Conservation (phyloP, 176 grass and related monocot genomes). For the Saccharum spontaneum region DNA sequence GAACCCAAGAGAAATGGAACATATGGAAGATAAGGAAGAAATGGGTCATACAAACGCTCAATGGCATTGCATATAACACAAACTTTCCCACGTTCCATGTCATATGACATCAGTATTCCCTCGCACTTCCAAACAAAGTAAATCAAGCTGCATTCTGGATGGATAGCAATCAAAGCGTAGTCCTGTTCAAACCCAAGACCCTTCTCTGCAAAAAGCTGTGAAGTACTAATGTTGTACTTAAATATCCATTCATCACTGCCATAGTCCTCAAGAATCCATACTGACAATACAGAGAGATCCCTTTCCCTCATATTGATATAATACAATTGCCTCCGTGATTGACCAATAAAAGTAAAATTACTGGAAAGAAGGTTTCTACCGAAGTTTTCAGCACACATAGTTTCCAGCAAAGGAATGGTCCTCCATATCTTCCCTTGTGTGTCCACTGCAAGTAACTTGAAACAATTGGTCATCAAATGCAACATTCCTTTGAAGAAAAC, state of each 20-base stretch:
- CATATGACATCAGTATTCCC: background rate
- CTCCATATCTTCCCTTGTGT: conserved; percentile 14
- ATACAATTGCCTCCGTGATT: background rate
- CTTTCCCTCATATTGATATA: background rate
- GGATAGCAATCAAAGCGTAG: background rate
- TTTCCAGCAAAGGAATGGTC: conserved; percentile 10
- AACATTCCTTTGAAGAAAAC: conserved; percentile 1
- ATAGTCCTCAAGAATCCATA: conserved; percentile 12
- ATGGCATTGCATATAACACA: background rate
- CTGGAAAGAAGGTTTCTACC: background rate
- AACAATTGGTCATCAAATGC: background rate
- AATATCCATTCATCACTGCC: conserved; percentile 9
- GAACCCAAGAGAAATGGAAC: background rate
- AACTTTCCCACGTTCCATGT: background rate
- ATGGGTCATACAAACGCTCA: background rate
- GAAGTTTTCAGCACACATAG: background rate
- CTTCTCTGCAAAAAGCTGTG: background rate
- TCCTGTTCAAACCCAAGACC: background rate
- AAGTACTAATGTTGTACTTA: conserved; percentile 4
- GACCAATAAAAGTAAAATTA: conserved; percentile 2
- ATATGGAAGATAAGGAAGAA: background rate
- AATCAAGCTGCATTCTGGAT: conserved; percentile 11
- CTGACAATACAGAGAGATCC: background rate
- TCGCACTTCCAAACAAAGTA: background rate
- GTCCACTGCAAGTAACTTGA: background rate